phyloP scores from a whole-genome alignment of 192 early-diverging fungal species.

The Piromyces finnis region DNA sequence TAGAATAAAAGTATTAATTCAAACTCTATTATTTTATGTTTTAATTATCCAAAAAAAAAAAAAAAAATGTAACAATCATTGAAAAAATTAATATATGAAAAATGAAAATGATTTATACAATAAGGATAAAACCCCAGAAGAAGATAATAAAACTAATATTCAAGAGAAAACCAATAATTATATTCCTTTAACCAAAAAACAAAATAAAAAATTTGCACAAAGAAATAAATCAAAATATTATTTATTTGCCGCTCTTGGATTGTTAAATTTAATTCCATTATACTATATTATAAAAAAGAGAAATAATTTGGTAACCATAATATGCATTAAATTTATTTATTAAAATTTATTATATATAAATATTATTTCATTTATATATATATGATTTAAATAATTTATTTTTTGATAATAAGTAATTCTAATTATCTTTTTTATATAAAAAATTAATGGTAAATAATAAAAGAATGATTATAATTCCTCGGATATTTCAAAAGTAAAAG shows the following conservation, averaged over 20 bases:
- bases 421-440: too few species aligned
- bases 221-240: neutral
- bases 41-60: too few species aligned
- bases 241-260: neutral
- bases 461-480: neutral
- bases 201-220: neutral
- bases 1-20: too few species aligned
- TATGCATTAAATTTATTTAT: too few species aligned
- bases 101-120: too few species aligned
- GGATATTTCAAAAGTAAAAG: neutral
- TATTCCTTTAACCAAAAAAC: neutral
- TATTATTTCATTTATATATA: neutral
- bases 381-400: too few species aligned
- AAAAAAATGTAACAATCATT: too few species aligned
- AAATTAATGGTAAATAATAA: neutral
- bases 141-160: neutral
- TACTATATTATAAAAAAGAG: neutral
- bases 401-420: too few species aligned
- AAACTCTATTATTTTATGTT: too few species aligned
- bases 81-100: too few species aligned
- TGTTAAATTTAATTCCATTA: neutral
- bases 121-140: too few species aligned
- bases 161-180: neutral
- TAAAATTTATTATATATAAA: neutral
- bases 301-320: neutral